These are phyloP conservation scores for Arthrinium phaeospermum DNA, from an alignment of 2,329 filamentous ascomycete genomes.

Conservation along the genomic window DNA sequence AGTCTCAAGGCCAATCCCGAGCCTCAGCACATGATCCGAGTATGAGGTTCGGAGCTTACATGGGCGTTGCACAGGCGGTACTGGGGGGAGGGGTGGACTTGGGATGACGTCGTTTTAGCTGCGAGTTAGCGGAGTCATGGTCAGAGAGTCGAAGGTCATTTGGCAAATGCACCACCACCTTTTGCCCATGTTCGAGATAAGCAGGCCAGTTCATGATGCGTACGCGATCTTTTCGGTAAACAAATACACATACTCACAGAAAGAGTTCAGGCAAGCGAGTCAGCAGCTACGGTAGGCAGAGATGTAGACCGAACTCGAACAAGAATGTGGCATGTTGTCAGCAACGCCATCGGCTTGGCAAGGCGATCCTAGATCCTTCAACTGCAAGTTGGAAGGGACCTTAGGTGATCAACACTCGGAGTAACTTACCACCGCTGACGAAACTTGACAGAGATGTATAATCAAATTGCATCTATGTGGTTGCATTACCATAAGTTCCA, in stretches of 20 bases:
- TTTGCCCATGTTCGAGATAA: not conserved
- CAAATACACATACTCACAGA: not conserved
- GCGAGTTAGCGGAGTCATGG: constrained; percentile 7
- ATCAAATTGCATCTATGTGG: not conserved
- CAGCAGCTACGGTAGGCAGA: not conserved
- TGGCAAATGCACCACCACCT: not conserved
- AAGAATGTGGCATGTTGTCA: not conserved
- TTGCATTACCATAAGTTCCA: not conserved
- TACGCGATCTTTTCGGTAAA: not conserved
- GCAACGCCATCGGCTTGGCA: not conserved
- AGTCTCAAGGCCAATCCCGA: not conserved
- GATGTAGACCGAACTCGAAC: not conserved
- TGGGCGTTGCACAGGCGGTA: not conserved
- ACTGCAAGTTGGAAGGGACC: not conserved
- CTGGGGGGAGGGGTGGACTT: not conserved
- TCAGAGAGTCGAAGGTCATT: not conserved
- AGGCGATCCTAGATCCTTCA: not conserved
- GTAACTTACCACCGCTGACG: not conserved
- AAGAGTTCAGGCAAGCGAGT: not conserved
- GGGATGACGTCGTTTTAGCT: constrained; percentile 11
- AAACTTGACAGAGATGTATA: not conserved
- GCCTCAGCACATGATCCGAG: not conserved
- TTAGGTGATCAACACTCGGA: not conserved
- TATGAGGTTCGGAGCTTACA: not conserved
- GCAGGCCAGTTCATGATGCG: not conserved